A percentile compares a stretch with the other conserved stretches of the same genome.
Conservation (phyloP, 345 rosid species). For the Syzygium oleosum region DNA sequence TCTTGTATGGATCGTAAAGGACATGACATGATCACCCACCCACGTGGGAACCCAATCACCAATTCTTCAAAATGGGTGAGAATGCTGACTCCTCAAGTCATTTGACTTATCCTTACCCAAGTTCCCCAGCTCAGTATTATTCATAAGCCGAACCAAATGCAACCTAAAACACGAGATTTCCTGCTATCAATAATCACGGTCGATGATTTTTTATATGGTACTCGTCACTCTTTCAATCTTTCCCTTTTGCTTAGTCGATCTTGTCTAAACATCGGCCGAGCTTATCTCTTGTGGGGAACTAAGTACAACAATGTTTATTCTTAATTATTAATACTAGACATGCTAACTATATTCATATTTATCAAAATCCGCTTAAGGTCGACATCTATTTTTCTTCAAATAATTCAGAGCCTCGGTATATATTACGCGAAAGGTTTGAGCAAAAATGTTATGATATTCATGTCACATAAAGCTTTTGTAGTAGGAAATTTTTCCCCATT, state of each 20-base stretch:
- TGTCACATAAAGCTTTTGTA: neutral
- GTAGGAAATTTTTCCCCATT: neutral
- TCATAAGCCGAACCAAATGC: too few relatives aligned
- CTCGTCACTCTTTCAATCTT: neutral
- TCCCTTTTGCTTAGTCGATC: neutral
- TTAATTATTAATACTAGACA: neutral
- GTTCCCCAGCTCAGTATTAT: neutral
- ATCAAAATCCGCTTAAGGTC: rapidly evolving
- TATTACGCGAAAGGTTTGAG: neutral
- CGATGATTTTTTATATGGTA: neutral
- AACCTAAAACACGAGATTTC: neutral
- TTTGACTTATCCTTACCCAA: neutral
- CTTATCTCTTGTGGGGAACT: neutral
- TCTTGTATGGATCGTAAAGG: neutral
- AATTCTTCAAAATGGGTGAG: neutral
- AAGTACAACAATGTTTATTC: neutral
- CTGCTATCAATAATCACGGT: neutral
- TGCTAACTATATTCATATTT: neutral
- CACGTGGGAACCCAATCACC: neutral
- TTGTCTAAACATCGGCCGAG: neutral
- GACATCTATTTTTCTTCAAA: neutral
- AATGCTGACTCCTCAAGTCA: neutral
- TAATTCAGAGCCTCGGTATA: neutral
- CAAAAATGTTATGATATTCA: neutral
- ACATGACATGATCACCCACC: neutral